Base-by-base conservation (phyloP, 2,329 filamentous ascomycete genomes). In the Sphaerostilbella broomeana region DNA sequence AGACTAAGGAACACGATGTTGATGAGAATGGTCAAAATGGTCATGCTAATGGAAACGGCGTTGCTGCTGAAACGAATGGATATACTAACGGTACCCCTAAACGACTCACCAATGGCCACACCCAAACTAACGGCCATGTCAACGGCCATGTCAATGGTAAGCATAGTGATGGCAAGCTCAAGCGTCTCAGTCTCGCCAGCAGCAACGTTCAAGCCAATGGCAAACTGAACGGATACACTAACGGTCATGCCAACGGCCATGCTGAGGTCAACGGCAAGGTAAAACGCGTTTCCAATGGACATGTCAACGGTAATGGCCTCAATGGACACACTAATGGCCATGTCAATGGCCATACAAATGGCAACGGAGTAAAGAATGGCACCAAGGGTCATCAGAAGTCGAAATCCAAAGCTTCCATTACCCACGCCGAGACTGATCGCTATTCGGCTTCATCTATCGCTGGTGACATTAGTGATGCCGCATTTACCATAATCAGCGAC, bases 401-500 rank as follows among this genome's bases (percentile, higher is more conserved):
- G 32, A 2, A 19, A 35, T 6, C 22, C 33, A 4, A 18, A 18
- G 3, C 3, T 9, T n/a, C 12, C 12, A 44, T 40, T 25, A 26
- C 24, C 4, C 28, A 40, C 7, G 27, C 30, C 6, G 19, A 6
- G n/a, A 22, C 15, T 15, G 30, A 33, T 17, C 19, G 38, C 12
- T 16, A 34, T 19, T n/a, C 17, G 13, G n/a, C 6, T 10, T 10
- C 24, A 12, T 12, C 4, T 7, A 13, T 7, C 0, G 9, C 8
- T 7, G 21, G 10, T n/a, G 12, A 45, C 21, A 8, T 53, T 7
- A 31, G 35, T 20, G 36, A 45, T 17, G 27, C 42, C 21, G 35
- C 45, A 2, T 44, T 57, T 11, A 47, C 54, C 16, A 27, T 59
- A 20, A 47, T 60, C 24, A 51, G 53, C 4, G 50, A 54, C n/a